Base-by-base conservation (phyloP, 1,139 yeast genomes). In the Scheffersomyces cryptocercus region DNA sequence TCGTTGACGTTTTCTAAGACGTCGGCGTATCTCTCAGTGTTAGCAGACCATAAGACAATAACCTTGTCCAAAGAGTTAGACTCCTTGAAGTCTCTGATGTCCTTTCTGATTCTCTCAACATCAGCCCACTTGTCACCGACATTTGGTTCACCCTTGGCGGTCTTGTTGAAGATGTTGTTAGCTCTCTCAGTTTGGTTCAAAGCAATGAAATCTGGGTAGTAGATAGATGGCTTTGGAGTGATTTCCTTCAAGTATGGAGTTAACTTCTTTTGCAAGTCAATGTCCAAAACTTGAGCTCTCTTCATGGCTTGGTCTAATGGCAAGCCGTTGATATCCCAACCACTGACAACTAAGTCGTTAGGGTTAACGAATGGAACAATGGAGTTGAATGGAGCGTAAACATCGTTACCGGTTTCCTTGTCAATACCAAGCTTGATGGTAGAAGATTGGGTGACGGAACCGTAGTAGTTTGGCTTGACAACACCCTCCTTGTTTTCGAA, bases 161-260 rank as follows among this genome's bases (percentile, higher is more conserved):
- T 70, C 47, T 84, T 74, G 57, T 87, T 84, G 65, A 84, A 80
- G 51, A 91, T 81, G 63, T 91, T 90, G 70, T 91, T 84, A 39
- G 97, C 98, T 67, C 98, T 85, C 40, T 82, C 93, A 57, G 81
- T 85, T 75, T 91, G 98, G 70, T 91, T 91, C 54, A 93, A 88
- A 47, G 98, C 98, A 69, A 91, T 91, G 70, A 89, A 91, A 66
- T 91, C 97, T 24, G 98, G 97, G 70, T 91, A 91, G 74, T 91
- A 91, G 52, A 91, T 77, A 2, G 97, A 88, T 42, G 88, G 84
- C 72, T 89, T 68, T 40, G 98, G 98, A 41, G 70, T 78, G 55
- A 79, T 75, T 42, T 78, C 68, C 55, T 79, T 73, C 75, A 91
- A 73, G 61, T 82, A 73, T 53, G 85, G 81, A 52, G 77, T 75